Evolutionary conservation across 805 yeast species (phyloP).

Genomic region (Debaryomyces castellii): DNA sequence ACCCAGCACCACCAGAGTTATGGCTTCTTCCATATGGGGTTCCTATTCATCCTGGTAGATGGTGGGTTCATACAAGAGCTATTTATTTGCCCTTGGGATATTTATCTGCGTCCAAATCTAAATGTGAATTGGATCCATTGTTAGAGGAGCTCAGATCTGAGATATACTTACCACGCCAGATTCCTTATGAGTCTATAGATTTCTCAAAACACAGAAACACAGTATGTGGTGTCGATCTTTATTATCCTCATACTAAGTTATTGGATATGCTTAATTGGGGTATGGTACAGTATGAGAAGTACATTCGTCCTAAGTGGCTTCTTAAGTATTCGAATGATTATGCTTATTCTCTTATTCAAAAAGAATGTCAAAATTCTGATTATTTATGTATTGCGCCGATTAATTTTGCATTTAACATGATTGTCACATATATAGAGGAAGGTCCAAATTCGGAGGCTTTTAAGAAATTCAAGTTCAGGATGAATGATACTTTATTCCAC

Average conservation of each 20-base stretch:
- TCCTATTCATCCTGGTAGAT: conserved; percentile 90
- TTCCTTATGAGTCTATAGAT: conserved; percentile 64
- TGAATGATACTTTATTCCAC: conserved; percentile 76
- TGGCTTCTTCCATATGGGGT: conserved; percentile 81
- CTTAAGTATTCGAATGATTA: conserved; percentile 47
- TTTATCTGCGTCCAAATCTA: conserved; percentile 54
- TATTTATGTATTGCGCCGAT: conserved; percentile 91
- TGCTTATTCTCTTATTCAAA: conserved; percentile 63
- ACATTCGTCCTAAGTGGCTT: conserved; percentile 76
- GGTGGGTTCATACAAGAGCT: conserved; percentile 99
- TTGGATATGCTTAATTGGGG: conserved; percentile 61
- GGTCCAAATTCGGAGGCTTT: conserved; percentile 69
- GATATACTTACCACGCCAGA: conserved; percentile 53
- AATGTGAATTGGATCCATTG: conserved; percentile 63
- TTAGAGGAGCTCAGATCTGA: conserved; percentile 69
- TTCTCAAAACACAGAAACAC: conserved; percentile 73
- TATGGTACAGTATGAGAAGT: conserved; percentile 65
- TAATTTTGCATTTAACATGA: conserved; percentile 77
- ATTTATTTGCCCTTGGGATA: conserved; percentile 88
- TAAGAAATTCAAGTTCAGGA: conserved; percentile 51
- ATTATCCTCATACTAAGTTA: conserved; percentile 82
- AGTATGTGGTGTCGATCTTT: conserved; percentile 89
- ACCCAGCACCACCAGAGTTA: conserved; percentile 96
- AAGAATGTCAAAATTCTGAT: conserved; percentile 77
- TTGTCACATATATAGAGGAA: conserved; percentile 68